Conservation (phyloP, 2,329 filamentous ascomycete genomes). For the Penicillium decumbens region DNA sequence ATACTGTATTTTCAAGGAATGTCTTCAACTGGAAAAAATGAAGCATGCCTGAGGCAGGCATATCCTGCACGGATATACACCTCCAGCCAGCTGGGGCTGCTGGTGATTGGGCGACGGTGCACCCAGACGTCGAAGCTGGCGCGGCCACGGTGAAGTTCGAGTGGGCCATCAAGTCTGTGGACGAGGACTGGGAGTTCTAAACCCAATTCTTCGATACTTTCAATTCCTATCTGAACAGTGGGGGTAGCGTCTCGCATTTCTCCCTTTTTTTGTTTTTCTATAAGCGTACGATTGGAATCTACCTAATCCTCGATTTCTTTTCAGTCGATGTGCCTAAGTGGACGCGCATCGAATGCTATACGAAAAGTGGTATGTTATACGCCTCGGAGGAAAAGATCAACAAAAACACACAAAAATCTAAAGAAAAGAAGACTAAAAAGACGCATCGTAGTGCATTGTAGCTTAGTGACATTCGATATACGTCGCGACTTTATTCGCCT, state of each 20-base stretch:
- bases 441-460: slow-evolving; percentile 2
- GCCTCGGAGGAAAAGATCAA: neutral
- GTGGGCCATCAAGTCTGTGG: slow-evolving; percentile 96
- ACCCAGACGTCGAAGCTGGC: slow-evolving; percentile 62
- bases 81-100: slow-evolving; percentile 59
- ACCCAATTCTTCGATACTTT: neutral
- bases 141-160: slow-evolving; percentile 88
- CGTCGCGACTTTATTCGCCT: slow-evolving; percentile 1
- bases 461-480: neutral
- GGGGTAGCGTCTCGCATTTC: neutral
- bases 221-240: neutral
- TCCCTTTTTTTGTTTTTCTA: neutral
- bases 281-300: neutral
- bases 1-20: no score
- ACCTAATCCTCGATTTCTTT: neutral
- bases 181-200: slow-evolving; percentile 90
- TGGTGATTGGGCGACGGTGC: slow-evolving; percentile 56
- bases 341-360: neutral
- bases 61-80: no score
- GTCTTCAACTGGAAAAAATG: no score
- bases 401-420: neutral
- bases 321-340: neutral
- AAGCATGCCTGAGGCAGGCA: no score
- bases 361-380: neutral
- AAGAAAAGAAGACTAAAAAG: slow-evolving; percentile 1